Evolutionary conservation across 2,329 filamentous ascomycete genomes (phyloP).

Genomic region (Grosmannia serpens): DNA sequence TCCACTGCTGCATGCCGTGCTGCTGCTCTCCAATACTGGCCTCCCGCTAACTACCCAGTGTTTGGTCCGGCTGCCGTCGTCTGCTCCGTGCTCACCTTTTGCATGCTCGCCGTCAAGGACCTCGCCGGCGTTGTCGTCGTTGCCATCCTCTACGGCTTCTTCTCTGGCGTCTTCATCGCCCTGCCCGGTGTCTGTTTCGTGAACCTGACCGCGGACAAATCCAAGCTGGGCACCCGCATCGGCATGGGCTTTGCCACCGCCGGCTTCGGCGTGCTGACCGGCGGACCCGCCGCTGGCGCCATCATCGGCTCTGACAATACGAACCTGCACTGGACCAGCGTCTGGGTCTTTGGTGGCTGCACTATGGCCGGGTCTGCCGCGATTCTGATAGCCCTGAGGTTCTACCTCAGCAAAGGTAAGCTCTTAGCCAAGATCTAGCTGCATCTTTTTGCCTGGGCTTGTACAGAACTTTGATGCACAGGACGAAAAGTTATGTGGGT

Average conservation of each 20-base stretch:
- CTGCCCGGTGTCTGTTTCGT: background rate
- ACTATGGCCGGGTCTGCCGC: background rate
- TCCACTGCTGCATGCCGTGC: no score
- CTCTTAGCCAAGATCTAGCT: background rate
- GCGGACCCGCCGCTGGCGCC: background rate
- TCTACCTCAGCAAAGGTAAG: background rate
- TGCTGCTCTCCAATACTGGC: no score
- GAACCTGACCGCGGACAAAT: background rate
- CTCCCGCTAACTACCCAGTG: background rate
- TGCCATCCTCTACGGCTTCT: background rate
- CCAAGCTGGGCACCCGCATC: background rate
- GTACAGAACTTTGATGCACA: no score
- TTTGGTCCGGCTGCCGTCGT: background rate
- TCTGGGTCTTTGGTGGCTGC: background rate
- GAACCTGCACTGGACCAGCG: background rate
- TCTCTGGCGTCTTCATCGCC: background rate
- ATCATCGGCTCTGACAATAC: background rate
- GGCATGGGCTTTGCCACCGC: background rate
- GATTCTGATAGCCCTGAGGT: background rate
- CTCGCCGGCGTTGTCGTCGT: background rate
- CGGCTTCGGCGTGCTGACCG: background rate
- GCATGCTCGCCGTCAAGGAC: background rate
- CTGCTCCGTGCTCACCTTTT: conserved; percentile 1
- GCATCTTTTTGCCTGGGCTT: no score
- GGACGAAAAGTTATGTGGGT: no score